Evolutionary conservation across 148 eudicot genomes (phyloP).

Genomic region (Chenopodium album): DNA sequence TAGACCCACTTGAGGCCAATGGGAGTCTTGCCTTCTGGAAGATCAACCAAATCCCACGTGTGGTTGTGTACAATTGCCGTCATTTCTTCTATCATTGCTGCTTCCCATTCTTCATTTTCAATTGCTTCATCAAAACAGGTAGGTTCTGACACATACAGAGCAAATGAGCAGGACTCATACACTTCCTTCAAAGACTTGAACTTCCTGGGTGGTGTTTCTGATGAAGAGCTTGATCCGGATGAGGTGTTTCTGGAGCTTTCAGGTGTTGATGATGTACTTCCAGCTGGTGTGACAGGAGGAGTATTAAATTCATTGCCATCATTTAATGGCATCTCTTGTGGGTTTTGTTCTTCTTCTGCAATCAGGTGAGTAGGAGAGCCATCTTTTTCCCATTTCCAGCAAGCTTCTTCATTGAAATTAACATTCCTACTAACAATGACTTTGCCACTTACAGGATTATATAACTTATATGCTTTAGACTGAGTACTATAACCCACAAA

Average conservation of each 20-base stretch:
- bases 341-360: background rate
- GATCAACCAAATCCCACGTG: no score
- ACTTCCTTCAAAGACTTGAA: background rate
- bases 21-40: no score
- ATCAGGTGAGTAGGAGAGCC: background rate
- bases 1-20: no score
- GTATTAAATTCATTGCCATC: background rate
- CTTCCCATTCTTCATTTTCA: no score
- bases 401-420: background rate
- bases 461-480: conserved; percentile 6
- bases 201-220: background rate
- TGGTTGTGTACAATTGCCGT: no score
- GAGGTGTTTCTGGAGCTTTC: background rate
- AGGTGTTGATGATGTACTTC: background rate
- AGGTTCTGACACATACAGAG: background rate
- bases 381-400: background rate
- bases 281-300: background rate
- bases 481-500: background rate
- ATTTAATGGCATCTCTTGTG: background rate
- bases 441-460: background rate
- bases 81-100: no score
- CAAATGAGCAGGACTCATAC: background rate
- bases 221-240: background rate
- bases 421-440: conserved; percentile 3
- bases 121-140: background rate